Conservation (phyloP, 1,139 yeast genomes). For the Kodamaea arcana region DNA sequence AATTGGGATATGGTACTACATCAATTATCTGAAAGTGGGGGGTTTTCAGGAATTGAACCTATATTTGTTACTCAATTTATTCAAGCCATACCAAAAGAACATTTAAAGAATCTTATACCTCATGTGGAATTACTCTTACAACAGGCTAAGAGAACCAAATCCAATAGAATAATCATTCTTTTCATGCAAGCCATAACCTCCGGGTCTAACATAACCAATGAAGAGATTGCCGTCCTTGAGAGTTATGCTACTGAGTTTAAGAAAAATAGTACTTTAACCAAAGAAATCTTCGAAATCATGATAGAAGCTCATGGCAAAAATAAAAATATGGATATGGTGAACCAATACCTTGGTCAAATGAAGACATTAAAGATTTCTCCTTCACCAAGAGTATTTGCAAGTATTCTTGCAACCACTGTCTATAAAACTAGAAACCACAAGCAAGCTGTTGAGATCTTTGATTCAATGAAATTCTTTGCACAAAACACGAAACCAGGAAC, state of each 20-base stretch:
- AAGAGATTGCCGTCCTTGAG: constrained; percentile 24
- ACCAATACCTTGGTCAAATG: constrained; percentile 46
- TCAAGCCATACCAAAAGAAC: constrained; percentile 38
- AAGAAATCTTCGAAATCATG: constrained; percentile 31
- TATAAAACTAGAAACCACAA: constrained; percentile 47
- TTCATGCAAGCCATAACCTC: constrained; percentile 41
- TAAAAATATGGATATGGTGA: constrained; percentile 27
- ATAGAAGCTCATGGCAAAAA: constrained; percentile 40
- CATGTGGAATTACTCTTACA: constrained; percentile 26
- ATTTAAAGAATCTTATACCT: constrained; percentile 33
- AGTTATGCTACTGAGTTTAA: constrained; percentile 13
- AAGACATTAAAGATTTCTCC: constrained; percentile 47
- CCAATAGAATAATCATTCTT: constrained; percentile 36
- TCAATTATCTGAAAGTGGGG: constrained; percentile 38
- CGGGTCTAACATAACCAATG: constrained; percentile 21
- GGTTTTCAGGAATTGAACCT: constrained; percentile 34
- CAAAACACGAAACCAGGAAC: constrained; percentile 61
- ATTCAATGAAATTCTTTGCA: constrained; percentile 79
- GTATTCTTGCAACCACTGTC: constrained; percentile 64
- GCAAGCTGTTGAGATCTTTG: constrained; percentile 72
- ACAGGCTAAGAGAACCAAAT: constrained; percentile 31
- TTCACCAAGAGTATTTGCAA: constrained; percentile 54
- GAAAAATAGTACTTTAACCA: constrained; percentile 16
- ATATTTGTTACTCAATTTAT: constrained; percentile 41
- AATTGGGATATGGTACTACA: constrained; percentile 56